A percentile compares a stretch with the other conserved stretches of the same genome.
Evolutionary conservation across 140 eudicot genomes (phyloP).

Genomic region (Anethum foeniculum): DNA sequence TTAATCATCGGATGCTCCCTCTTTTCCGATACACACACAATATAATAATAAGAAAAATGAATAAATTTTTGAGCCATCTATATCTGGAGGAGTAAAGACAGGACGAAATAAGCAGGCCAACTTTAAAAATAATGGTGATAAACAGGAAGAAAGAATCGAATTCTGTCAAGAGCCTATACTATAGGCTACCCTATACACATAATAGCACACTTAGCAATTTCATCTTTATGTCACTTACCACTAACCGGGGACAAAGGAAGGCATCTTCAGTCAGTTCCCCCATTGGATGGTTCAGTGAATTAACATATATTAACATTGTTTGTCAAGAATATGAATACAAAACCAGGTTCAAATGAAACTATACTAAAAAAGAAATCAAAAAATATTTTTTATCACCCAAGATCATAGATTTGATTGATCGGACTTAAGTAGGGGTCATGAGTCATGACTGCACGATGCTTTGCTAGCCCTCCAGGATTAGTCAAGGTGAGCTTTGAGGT

Average conservation of each 20-base stretch:
- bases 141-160: background rate
- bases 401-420: no score
- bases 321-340: background rate
- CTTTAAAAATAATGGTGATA: background rate
- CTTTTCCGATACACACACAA: background rate
- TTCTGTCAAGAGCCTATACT: background rate
- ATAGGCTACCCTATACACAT: background rate
- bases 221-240: constrained; percentile 14
- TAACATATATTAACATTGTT: background rate
- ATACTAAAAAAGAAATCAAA: background rate
- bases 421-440: no score
- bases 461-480: no score
- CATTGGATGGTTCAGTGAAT: constrained; percentile 11
- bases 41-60: background rate
- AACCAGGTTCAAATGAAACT: background rate
- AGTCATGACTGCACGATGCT: no score
- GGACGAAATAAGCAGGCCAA: background rate
- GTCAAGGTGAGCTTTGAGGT: no score
- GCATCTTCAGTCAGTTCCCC: constrained; percentile 12
- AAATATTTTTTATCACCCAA: no score
- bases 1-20: background rate
- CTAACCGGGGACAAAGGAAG: background rate
- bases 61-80: background rate
- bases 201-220: background rate
- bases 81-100: background rate